These are phyloP conservation scores for Cutaneotrichosporon daszewskae DNA, from an alignment of 1,284 basidiomycete species.

Conservation along the genomic window DNA sequence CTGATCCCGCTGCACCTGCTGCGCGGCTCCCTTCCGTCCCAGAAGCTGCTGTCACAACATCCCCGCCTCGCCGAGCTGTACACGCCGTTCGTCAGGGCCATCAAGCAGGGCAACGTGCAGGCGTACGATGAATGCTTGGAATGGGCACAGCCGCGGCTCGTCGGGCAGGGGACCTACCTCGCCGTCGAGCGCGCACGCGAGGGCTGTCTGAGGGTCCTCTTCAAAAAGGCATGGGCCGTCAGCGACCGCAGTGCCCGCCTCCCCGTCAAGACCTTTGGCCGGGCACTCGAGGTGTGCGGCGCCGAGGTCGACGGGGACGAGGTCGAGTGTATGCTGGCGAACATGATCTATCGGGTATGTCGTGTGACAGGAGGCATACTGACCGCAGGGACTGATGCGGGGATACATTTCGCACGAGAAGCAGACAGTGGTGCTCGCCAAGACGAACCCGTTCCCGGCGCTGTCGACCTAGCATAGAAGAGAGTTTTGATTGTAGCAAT, in stretches of 20 bases:
- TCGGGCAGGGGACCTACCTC: slow-evolving; percentile 77
- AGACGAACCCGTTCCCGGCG: slow-evolving; percentile 71
- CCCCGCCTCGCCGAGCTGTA: slow-evolving; percentile 70
- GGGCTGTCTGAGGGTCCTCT: slow-evolving; percentile 73
- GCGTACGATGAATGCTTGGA: slow-evolving; percentile 73
- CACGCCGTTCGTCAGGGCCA: slow-evolving; percentile 70
- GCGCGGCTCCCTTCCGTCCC: slow-evolving; percentile 73
- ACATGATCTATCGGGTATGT: slow-evolving; percentile 75
- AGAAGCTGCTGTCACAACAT: slow-evolving; percentile 62
- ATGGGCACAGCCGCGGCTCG: slow-evolving; percentile 61
- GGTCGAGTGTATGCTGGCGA: slow-evolving; percentile 88
- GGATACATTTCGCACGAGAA: slow-evolving; percentile 96
- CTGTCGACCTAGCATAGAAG: too few species aligned
- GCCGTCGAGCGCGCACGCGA: slow-evolving; percentile 83
- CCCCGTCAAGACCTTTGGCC: slow-evolving; percentile 68
- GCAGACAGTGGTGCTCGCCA: slow-evolving; percentile 82
- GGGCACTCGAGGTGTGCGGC: slow-evolving; percentile 62
- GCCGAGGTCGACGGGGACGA: slow-evolving; percentile 59
- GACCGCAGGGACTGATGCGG: slow-evolving; percentile 66
- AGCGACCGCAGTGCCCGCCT: slow-evolving; percentile 66
- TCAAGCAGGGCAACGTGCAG: slow-evolving; percentile 68
- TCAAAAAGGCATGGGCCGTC: slow-evolving; percentile 82
- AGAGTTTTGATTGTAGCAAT: too few species aligned
- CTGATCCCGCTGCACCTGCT: slow-evolving; percentile 82
- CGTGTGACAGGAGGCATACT: neutral